Percentiles rank a stretch among this genome's conserved stretches.
Conservation (phyloP, 1,284 basidiomycete species). For the Fistulinella cinereoalba region DNA sequence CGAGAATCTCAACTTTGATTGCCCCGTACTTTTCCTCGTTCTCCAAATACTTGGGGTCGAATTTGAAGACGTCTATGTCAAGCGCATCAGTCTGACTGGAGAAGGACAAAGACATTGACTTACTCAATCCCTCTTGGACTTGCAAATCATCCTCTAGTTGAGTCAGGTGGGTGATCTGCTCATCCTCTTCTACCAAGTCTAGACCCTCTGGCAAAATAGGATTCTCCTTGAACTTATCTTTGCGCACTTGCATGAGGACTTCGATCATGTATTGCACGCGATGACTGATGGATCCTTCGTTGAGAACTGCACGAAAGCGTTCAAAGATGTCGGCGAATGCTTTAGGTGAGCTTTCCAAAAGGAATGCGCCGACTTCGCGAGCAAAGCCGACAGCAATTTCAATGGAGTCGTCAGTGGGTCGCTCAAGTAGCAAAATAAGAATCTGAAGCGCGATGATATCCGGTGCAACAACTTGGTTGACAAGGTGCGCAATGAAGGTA, state of each 20-base stretch:
- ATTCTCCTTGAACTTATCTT: slow-evolving; percentile 99
- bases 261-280: slow-evolving; percentile 99
- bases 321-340: slow-evolving; percentile 93
- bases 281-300: slow-evolving; percentile 93
- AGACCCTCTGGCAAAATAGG: slow-evolving; percentile 90
- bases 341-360: slow-evolving; percentile 91
- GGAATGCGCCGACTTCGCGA: slow-evolving; percentile 94
- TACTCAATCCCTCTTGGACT: slow-evolving; percentile 91
- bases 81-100: slow-evolving; percentile 8
- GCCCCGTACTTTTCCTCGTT: slow-evolving; percentile 93
- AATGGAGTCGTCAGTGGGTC: slow-evolving; percentile 96
- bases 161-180: slow-evolving; percentile 93
- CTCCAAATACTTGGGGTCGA: slow-evolving; percentile 83
- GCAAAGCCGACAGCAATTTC: slow-evolving; percentile 98
- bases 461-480: slow-evolving; percentile 93
- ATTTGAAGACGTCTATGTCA: slow-evolving; percentile 87
- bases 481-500: slow-evolving; percentile 94
- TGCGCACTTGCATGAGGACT: slow-evolving; percentile 95
- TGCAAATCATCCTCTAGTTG: slow-evolving; percentile 90
- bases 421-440: slow-evolving; percentile 89
- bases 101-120: slow-evolving; percentile 33
- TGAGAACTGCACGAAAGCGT: slow-evolving; percentile 93
- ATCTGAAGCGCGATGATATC: slow-evolving; percentile 96
- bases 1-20: slow-evolving; percentile 94
- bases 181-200: slow-evolving; percentile 96